Percentiles rank a stretch among this genome's conserved stretches.
These are phyloP conservation scores for Malassezia globosa DNA, from an alignment of 1,284 basidiomycete species.

Conservation along the genomic window DNA sequence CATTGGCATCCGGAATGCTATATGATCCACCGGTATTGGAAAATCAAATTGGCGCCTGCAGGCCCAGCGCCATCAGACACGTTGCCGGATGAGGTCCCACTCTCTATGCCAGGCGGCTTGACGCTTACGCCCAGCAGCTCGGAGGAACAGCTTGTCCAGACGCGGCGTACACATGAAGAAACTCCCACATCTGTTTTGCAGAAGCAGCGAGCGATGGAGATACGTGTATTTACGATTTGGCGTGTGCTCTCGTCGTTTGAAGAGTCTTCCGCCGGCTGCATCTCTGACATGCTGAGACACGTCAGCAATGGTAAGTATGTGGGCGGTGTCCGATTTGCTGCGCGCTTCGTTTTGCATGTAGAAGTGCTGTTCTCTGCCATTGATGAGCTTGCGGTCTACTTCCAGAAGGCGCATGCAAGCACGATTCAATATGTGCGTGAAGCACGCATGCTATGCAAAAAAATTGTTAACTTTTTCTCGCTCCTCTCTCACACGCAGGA, in stretches of 20 bases:
- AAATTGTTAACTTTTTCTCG: slow-evolving; percentile 96
- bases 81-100: not conserved
- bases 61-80: not conserved
- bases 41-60: slow-evolving; percentile 65
- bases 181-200: slow-evolving; percentile 74
- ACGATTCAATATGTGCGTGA: slow-evolving; percentile 93
- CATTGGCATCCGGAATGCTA: slow-evolving; percentile 99
- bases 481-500: slow-evolving; percentile 91
- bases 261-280: slow-evolving; percentile 96
- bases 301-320: slow-evolving; percentile 93
- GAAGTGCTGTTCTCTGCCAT: slow-evolving; percentile 95
- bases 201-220: slow-evolving; percentile 87
- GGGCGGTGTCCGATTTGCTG: slow-evolving; percentile 93
- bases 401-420: slow-evolving; percentile 60
- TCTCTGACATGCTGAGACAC: slow-evolving; percentile 88
- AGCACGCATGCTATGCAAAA: slow-evolving; percentile 94
- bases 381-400: slow-evolving; percentile 86
- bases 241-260: slow-evolving; percentile 96
- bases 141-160: slow-evolving; percentile 54
- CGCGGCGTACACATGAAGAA: slow-evolving; percentile 49
- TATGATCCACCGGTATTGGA: slow-evolving; percentile 99
- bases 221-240: slow-evolving; percentile 97
- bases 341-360: slow-evolving; percentile 95
- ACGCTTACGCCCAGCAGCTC: slow-evolving; percentile 23
- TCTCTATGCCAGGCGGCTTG: slow-evolving; percentile 7